A percentile compares a stretch with the other conserved stretches of the same genome.
phyloP scores from a whole-genome alignment of 441 rosid genomes.

The Populus hybrid region DNA sequence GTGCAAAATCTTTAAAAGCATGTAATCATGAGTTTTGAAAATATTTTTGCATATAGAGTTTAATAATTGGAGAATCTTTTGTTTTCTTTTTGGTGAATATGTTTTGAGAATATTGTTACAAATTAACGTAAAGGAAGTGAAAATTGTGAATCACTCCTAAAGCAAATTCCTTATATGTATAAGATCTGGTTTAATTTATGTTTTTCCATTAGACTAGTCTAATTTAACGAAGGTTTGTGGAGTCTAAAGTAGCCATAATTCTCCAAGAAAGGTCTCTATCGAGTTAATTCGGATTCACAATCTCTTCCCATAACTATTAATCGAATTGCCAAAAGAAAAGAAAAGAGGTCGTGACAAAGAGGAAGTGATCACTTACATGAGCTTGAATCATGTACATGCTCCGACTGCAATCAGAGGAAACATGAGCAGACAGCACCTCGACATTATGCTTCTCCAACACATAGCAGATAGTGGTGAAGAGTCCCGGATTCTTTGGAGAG shows the following conservation, averaged over 20 bases:
- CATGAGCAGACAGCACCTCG: slow-evolving; percentile 57
- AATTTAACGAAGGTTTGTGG: too few species aligned
- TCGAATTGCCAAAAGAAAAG: neutral
- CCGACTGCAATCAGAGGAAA: slow-evolving; percentile 41
- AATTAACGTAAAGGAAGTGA: neutral
- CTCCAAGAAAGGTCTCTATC: neutral
- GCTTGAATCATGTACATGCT: slow-evolving; percentile 70
- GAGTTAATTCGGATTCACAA: neutral
- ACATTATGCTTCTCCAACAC: slow-evolving; percentile 65
- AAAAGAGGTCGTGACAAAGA: neutral
- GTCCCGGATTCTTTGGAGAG: slow-evolving; percentile 42
- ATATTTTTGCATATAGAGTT: neutral
- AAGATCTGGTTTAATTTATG: too few species aligned
- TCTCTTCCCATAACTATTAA: neutral
- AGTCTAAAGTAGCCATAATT: neutral
- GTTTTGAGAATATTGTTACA: too few species aligned
- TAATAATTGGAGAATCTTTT: too few species aligned
- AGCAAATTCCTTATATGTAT: too few species aligned
- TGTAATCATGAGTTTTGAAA: neutral
- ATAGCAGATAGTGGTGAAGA: slow-evolving; percentile 51
- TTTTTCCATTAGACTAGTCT: too few species aligned
- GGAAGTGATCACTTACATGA: slow-evolving; percentile 36
- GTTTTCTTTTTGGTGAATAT: neutral
- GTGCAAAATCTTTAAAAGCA: neutral
- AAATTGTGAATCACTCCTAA: too few species aligned